Evolutionary conservation across 345 rosid species (phyloP).

Genomic region (Citrus sp.): DNA sequence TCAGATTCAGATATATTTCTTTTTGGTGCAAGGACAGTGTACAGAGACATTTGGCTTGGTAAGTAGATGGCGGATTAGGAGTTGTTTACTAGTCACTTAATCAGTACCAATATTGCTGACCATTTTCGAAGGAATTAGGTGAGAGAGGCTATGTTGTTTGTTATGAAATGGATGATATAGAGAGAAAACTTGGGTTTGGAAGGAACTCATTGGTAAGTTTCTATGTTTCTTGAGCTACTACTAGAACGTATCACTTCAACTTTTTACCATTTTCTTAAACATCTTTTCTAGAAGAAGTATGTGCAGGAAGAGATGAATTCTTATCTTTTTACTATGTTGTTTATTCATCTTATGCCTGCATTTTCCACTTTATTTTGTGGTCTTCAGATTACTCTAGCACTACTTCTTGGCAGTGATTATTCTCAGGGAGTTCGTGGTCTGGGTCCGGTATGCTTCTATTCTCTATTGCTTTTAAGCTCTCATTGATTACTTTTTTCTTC

Average conservation of each 20-base stretch:
- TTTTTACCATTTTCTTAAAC: not conserved
- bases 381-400: slow-evolving; percentile 73
- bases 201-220: slow-evolving; percentile 81
- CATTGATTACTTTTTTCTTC: not conserved
- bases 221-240: slow-evolving; percentile 17
- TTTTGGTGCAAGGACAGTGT: slow-evolving; percentile 91
- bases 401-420: slow-evolving; percentile 91
- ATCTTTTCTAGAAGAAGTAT: not conserved
- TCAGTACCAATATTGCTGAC: slow-evolving; percentile 13
- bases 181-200: slow-evolving; percentile 79
- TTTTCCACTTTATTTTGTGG: slow-evolving; percentile 5
- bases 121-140: slow-evolving; percentile 45
- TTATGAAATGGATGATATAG: slow-evolving; percentile 90
- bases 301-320: not conserved
- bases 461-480: slow-evolving; percentile 17
- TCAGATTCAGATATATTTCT: slow-evolving; percentile 92
- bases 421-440: slow-evolving; percentile 79
- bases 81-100: not conserved
- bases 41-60: slow-evolving; percentile 91
- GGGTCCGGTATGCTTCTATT: slow-evolving; percentile 56
- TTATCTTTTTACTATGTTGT: not conserved
- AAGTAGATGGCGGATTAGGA: slow-evolving; percentile 11
- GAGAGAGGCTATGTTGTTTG: slow-evolving; percentile 83
- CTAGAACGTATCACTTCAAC: slow-evolving; percentile 3
- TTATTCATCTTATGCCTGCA: not conserved